Conservation (phyloP, 2,329 filamentous ascomycete genomes). For the Pezicula radicicola region DNA sequence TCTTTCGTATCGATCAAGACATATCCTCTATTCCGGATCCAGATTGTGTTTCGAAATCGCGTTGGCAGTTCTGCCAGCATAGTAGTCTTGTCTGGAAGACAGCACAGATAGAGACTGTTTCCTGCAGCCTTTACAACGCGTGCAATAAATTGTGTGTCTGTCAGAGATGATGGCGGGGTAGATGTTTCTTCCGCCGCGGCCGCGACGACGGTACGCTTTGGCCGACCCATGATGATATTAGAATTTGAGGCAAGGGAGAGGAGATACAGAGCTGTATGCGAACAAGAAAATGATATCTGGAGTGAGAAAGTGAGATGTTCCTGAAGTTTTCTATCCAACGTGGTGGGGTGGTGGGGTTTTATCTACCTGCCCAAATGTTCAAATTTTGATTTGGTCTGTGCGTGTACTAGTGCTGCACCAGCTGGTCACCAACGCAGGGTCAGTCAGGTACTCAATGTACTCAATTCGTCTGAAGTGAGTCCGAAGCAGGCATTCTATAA, state of each 20-base stretch:
- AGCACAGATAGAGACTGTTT: constrained; percentile 83
- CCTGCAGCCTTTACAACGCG: constrained; percentile 79
- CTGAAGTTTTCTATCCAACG: no score
- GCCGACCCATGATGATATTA: constrained; percentile 56
- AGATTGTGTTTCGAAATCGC: constrained; percentile 87
- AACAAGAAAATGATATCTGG: not conserved
- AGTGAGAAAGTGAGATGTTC: no score
- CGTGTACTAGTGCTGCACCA: no score
- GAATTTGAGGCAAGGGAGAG: not conserved
- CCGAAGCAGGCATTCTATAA: no score
- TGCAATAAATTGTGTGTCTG: constrained; percentile 64
- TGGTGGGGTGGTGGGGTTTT: no score
- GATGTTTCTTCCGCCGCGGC: constrained; percentile 71
- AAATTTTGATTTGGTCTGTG: no score
- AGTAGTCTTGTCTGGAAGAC: constrained; percentile 62
- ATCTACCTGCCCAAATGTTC: no score
- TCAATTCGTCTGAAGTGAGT: no score
- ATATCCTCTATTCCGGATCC: constrained; percentile 86
- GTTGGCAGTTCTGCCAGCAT: constrained; percentile 79
- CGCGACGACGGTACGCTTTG: constrained; percentile 74
- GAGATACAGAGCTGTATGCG: not conserved
- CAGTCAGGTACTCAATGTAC: no score
- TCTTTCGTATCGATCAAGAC: constrained; percentile 75
- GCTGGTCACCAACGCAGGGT: no score
- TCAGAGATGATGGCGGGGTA: constrained; percentile 56